Percentiles rank a stretch among this genome's conserved stretches.
phyloP scores from a whole-genome alignment of 352 stramenopile genomes.

The Detonula confervacea region DNA sequence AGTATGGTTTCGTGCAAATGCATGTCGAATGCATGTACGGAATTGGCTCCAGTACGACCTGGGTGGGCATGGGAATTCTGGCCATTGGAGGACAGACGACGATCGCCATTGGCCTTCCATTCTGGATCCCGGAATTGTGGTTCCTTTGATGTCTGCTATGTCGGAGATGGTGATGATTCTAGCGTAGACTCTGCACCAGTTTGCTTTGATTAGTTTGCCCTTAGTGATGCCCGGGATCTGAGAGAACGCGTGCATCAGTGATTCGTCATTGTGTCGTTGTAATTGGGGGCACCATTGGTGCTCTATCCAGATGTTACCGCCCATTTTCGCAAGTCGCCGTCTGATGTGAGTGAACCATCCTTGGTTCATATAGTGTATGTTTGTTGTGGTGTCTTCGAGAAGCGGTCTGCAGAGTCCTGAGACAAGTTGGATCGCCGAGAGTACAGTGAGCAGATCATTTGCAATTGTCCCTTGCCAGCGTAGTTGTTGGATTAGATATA shows the following conservation, averaged over 20 bases:
- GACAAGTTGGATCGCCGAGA: conserved; percentile 12
- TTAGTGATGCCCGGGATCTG: neutral
- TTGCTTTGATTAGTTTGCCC: neutral
- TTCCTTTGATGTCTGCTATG: neutral
- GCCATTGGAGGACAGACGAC: neutral
- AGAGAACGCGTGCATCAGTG: conserved; percentile 29
- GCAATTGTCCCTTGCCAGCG: conserved; percentile 8
- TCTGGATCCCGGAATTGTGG: neutral
- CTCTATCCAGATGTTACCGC: conserved; percentile 26
- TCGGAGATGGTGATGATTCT: conserved; percentile 9
- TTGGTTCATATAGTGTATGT: neutral
- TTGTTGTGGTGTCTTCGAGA: neutral
- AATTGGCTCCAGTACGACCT: conserved; percentile 4
- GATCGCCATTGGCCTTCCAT: conserved; percentile 10
- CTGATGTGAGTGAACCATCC: conserved; percentile 9
- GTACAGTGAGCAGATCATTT: conserved; percentile 14
- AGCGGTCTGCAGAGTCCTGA: conserved; percentile 15
- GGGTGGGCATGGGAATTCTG: neutral
- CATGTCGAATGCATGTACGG: too few relatives aligned
- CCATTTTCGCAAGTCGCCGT: neutral
- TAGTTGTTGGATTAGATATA: conserved; percentile 13
- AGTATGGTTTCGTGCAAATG: too few relatives aligned
- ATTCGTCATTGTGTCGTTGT: conserved; percentile 2
- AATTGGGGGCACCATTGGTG: conserved; percentile 9
- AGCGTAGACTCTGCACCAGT: neutral